phyloP scores from a whole-genome alignment of 2,329 filamentous ascomycete species.

The Ascochyta fabae region DNA sequence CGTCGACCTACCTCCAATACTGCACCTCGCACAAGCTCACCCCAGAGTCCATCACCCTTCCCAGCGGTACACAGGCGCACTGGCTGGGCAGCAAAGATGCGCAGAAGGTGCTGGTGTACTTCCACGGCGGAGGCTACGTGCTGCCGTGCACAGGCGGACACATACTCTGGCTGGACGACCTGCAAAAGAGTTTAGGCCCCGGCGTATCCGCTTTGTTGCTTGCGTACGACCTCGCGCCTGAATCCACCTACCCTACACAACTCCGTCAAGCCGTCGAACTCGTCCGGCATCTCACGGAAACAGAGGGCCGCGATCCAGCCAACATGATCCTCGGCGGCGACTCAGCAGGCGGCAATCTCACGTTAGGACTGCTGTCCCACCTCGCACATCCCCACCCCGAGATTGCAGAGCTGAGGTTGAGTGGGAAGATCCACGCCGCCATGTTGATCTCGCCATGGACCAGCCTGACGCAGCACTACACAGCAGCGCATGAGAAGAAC shows the following conservation, averaged over 20 bases:
- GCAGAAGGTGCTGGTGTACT: slow-evolving; percentile 54
- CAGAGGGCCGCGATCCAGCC: slow-evolving; percentile 43
- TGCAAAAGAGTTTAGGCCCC: slow-evolving; percentile 55
- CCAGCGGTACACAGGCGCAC: slow-evolving; percentile 53
- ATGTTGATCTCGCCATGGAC: slow-evolving; percentile 66
- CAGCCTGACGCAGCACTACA: slow-evolving; percentile 55
- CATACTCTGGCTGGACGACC: slow-evolving; percentile 56
- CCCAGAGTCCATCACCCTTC: slow-evolving; percentile 48
- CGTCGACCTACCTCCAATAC: slow-evolving; percentile 43
- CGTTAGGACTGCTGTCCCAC: slow-evolving; percentile 56
- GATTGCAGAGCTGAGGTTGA: slow-evolving; percentile 53
- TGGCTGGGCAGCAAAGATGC: slow-evolving; percentile 53
- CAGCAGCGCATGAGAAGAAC: slow-evolving; percentile 54
- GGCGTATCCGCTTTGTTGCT: slow-evolving; percentile 59
- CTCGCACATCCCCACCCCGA: slow-evolving; percentile 64
- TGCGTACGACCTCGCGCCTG: slow-evolving; percentile 65
- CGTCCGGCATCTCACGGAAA: slow-evolving; percentile 53
- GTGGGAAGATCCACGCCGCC: slow-evolving; percentile 55
- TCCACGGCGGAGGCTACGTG: slow-evolving; percentile 64
- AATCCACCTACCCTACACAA: slow-evolving; percentile 56
- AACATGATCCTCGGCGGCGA: slow-evolving; percentile 59
- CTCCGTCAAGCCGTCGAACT: slow-evolving; percentile 55
- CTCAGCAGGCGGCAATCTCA: slow-evolving; percentile 61
- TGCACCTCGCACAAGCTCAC: slow-evolving; percentile 45
- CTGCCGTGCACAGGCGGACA: slow-evolving; percentile 56